These are phyloP conservation scores for Sistotremastrum niveocremeum DNA, from an alignment of 768 basidiomycete genomes.

Conservation along the genomic window DNA sequence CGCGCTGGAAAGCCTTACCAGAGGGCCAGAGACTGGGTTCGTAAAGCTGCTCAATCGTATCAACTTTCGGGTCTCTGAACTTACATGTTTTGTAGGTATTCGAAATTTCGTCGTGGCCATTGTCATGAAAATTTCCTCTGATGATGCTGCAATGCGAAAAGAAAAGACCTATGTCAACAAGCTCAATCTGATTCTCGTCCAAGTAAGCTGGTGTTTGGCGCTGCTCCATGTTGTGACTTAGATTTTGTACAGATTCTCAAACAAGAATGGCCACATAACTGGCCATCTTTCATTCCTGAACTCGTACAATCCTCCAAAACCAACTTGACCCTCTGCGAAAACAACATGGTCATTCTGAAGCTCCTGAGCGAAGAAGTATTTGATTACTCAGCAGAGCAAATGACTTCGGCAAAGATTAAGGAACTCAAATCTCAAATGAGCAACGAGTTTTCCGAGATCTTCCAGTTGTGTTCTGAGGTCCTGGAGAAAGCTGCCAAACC, in stretches of 20 bases:
- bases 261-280: slow-evolving; percentile 99
- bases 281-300: slow-evolving; percentile 95
- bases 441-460: slow-evolving; percentile 93
- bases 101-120: slow-evolving; percentile 92
- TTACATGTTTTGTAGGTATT: slow-evolving; percentile 44
- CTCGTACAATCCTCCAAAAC: slow-evolving; percentile 96
- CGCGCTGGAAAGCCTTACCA: slow-evolving; percentile 92
- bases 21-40: slow-evolving; percentile 84
- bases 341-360: slow-evolving; percentile 98
- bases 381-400: slow-evolving; percentile 95
- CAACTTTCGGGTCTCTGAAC: slow-evolving; percentile 2
- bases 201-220: slow-evolving; percentile 33
- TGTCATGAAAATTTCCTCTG: slow-evolving; percentile 86
- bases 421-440: slow-evolving; percentile 97
- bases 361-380: slow-evolving; percentile 98
- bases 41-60: not conserved
- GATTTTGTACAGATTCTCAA: slow-evolving; percentile 68
- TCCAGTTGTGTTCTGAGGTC: slow-evolving; percentile 93
- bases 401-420: slow-evolving; percentile 97
- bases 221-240: not conserved
- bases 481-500: slow-evolving; percentile 95
- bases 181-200: slow-evolving; percentile 89
- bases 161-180: slow-evolving; percentile 95
- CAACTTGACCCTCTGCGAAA: slow-evolving; percentile 93
- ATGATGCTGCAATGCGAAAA: slow-evolving; percentile 75